Evolutionary conservation across 768 basidiomycete genomes (phyloP), one percentile per base, ranked within the genome.

Genomic region (Suillus decipiens): DNA sequence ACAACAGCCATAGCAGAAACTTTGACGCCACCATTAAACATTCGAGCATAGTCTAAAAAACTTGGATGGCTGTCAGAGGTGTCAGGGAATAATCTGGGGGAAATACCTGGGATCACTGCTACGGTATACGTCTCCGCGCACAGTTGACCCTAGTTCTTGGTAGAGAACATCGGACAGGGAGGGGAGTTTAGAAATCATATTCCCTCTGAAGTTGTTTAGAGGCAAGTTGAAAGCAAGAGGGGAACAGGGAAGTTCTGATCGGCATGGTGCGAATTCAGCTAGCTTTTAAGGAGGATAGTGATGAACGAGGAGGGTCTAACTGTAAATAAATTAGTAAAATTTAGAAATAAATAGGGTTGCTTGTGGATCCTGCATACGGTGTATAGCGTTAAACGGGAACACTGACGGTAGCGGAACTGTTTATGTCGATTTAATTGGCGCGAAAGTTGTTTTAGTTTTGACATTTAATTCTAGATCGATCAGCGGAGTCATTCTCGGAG

Each of bases 1-100:
- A 82, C 87, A 14, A 94, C 84, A 11, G 86, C 87, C 66, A 84
- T 79, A 11, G 92, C 83, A 1, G 74, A 67, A 34, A 84, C 81
- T 51, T 83, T 78, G 42, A 93, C 83, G 61, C 90, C 90, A 5
- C 91, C 92, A 66, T 94, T 94, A 81, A 93, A 94, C 61, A 93
- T 81, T 39, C 73, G 81, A 5, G 76, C 68, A 42, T 70, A 70
- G 19, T 74, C 65, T 43, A 43, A 37, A 54, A 75, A 77, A 59
- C 75, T 77, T 37, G 24, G 8, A 12, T 11, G 3, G 53, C 50
- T 54, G 41, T 64, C 48, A 57, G 12, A 55, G 54, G 47, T 36
- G 43, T 45, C 54, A 60, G 36, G 42, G 43, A 33, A 34, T 50
- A 24, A 59, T 43, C 50, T 39, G 5, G n/a, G 5, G n/a, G 19